These are phyloP conservation scores for Teunomyces gatunensis DNA, from an alignment of 805 yeast genomes.

Conservation along the genomic window DNA sequence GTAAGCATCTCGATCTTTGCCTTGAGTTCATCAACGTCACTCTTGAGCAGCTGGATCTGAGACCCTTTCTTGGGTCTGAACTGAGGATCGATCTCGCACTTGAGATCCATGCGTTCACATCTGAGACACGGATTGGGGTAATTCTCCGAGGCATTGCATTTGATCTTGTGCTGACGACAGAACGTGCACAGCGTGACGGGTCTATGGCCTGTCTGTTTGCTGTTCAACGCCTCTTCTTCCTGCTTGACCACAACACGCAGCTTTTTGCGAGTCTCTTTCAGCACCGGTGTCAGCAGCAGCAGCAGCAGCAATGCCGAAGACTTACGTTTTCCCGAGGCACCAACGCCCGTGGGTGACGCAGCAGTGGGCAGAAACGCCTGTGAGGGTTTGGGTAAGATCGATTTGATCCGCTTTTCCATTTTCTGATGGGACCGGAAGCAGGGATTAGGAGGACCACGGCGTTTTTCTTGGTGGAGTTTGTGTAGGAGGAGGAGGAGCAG, in stretches of 20 bases:
- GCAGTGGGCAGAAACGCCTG: not conserved
- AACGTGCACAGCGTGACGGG: constrained; percentile 94
- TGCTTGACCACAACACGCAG: constrained; percentile 1
- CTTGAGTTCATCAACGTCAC: constrained; percentile 80
- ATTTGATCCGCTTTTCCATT: constrained; percentile 40
- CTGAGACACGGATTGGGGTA: constrained; percentile 80
- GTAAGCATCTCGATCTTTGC: constrained; percentile 64
- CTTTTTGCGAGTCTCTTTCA: constrained; percentile 5
- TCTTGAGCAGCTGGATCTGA: constrained; percentile 77
- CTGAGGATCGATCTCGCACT: constrained; percentile 87
- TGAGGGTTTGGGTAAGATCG: constrained; percentile 36
- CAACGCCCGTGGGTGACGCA: not conserved
- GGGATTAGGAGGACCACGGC: constrained; percentile 12
- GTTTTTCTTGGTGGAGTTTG: not conserved
- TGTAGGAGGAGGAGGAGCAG: not conserved
- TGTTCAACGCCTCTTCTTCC: constrained; percentile 1
- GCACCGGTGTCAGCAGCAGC: constrained; percentile 4
- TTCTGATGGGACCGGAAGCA: not conserved
- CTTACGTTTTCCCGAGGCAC: not conserved
- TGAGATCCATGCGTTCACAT: constrained; percentile 74
- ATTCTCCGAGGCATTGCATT: constrained; percentile 84
- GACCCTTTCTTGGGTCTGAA: constrained; percentile 91
- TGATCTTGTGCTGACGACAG: constrained; percentile 91
- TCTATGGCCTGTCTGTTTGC: constrained; percentile 52
- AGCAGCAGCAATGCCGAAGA: not conserved